Conservation (phyloP, 768 basidiomycete genomes). For the Psilocybe tampanensis region DNA sequence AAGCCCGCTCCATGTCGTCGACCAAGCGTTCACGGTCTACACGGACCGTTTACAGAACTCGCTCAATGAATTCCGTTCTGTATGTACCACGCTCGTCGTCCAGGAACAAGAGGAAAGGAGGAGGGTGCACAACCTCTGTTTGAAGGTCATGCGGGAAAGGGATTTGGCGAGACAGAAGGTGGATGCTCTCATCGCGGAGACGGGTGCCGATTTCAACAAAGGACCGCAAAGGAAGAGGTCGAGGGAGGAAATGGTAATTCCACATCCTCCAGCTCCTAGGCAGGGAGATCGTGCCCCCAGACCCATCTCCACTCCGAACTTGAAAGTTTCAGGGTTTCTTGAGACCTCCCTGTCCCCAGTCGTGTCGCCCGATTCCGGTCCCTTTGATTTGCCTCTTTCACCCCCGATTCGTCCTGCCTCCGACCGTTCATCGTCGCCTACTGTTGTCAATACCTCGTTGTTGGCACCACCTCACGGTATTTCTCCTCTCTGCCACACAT, state of each 20-base stretch:
- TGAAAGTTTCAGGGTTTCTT: not conserved
- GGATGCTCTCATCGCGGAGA: conserved; percentile 19
- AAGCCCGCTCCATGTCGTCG: conserved; percentile 21
- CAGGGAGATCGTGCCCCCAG: not conserved
- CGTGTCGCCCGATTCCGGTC: not conserved
- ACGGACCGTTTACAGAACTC: conserved; percentile 31
- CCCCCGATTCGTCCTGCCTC: not conserved
- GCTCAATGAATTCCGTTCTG: conserved; percentile 30
- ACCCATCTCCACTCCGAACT: not conserved
- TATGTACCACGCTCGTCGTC: conserved; percentile 30
- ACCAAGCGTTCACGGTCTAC: conserved; percentile 30
- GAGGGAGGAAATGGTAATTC: not conserved
- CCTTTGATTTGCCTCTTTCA: not conserved
- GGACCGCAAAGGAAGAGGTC: not conserved
- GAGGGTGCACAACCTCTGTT: conserved; percentile 30
- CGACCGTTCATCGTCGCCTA: not conserved
- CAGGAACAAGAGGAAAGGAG: conserved; percentile 34
- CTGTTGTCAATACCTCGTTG: not conserved
- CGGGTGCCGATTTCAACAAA: not conserved
- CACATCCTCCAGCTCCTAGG: not conserved
- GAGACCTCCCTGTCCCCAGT: not conserved
- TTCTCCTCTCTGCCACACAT: not conserved
- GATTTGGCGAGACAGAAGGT: conserved; percentile 35
- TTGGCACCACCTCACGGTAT: no score
- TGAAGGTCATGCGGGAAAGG: conserved; percentile 33